These are phyloP conservation scores for Monosporascus sp. DNA, from an alignment of 2,329 filamentous ascomycete species.

Conservation along the genomic window DNA sequence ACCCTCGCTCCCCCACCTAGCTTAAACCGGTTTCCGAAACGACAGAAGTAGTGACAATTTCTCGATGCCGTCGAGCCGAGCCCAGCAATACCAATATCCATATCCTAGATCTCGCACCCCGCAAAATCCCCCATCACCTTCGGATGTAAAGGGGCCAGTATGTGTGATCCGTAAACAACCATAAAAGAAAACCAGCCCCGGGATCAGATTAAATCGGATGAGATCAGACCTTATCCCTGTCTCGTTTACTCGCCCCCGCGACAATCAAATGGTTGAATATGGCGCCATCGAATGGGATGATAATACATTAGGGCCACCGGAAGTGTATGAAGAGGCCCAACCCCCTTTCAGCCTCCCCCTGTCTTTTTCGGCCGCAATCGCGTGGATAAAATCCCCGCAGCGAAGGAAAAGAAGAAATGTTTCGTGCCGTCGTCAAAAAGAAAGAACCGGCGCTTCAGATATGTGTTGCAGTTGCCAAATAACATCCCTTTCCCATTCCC, in stretches of 20 bases:
- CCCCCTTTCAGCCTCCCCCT: background rate
- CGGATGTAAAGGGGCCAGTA: no score
- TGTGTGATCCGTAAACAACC: no score
- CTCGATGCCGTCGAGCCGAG: background rate
- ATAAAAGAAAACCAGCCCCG: no score
- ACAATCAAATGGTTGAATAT: no score
- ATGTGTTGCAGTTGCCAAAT: no score
- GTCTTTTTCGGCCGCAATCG: background rate
- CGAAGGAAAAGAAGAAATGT: background rate
- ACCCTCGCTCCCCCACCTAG: no score
- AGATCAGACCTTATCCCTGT: no score
- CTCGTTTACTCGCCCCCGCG: background rate
- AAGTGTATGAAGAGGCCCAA: background rate
- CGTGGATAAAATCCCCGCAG: background rate
- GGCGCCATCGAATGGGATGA: background rate
- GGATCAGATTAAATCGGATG: no score
- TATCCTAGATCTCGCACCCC: background rate
- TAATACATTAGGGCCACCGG: background rate
- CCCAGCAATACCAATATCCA: no score
- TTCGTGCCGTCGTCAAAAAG: background rate
- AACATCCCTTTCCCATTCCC: no score
- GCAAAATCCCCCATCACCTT: background rate
- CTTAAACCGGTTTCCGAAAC: background rate
- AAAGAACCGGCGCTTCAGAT: no score
- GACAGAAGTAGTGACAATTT: background rate